phyloP scores from a whole-genome alignment of 371 early-diverging fungal species.

The Massospora cicadina region DNA sequence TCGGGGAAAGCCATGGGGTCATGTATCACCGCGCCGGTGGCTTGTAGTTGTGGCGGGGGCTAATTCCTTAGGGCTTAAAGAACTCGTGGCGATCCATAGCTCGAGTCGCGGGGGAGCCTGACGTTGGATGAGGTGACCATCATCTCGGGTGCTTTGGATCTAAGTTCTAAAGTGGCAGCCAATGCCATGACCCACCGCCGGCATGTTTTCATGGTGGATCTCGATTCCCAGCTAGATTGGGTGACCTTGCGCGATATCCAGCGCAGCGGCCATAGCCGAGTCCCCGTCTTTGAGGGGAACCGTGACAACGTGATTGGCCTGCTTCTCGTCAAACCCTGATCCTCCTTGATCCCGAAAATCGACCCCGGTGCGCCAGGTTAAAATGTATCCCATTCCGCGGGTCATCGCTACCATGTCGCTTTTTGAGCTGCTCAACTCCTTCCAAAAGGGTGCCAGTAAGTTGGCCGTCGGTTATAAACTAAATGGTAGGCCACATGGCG shows the following conservation, averaged over 20 bases:
- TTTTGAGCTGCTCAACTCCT: slow-evolving; percentile 79
- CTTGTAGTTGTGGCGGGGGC: neutral
- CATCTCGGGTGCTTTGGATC: slow-evolving; percentile 73
- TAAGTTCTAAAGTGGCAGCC: slow-evolving; percentile 65
- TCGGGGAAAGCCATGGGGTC: slow-evolving; percentile 65
- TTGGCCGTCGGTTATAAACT: neutral
- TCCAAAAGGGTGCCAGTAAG: slow-evolving; percentile 68
- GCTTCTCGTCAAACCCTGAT: slow-evolving; percentile 73
- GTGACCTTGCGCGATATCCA: slow-evolving; percentile 36
- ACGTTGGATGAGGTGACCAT: slow-evolving; percentile 83
- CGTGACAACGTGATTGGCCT: slow-evolving; percentile 68
- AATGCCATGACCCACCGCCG: slow-evolving; percentile 73
- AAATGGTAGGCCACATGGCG: slow-evolving; percentile 34
- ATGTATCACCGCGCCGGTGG: slow-evolving; percentile 38
- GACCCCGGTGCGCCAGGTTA: slow-evolving; percentile 43
- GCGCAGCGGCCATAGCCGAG: slow-evolving; percentile 69
- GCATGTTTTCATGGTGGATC: slow-evolving; percentile 63
- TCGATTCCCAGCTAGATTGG: slow-evolving; percentile 44
- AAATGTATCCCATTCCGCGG: slow-evolving; percentile 51
- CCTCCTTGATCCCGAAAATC: slow-evolving; percentile 62
- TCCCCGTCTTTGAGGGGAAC: slow-evolving; percentile 55
- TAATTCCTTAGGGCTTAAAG: neutral
- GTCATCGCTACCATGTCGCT: slow-evolving; percentile 53
- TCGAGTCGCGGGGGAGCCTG: slow-evolving; percentile 60
- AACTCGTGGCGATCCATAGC: slow-evolving; percentile 55